Percentiles rank a stretch among this genome's conserved stretches.
Evolutionary conservation across 805 yeast species (phyloP).

Genomic region (Ogataea trehaloabstinens): DNA sequence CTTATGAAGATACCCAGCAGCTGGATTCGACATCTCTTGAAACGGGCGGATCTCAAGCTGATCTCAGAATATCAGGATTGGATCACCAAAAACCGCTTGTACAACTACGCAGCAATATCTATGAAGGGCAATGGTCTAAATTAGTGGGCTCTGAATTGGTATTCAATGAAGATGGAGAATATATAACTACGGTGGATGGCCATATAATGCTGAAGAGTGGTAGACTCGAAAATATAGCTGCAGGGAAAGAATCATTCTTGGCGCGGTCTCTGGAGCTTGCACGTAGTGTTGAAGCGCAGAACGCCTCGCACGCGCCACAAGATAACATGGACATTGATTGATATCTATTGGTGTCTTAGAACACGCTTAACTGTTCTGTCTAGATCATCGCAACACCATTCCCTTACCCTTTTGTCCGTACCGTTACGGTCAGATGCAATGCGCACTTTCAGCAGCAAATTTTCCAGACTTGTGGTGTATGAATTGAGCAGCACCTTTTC

Average conservation of each 20-base stretch:
- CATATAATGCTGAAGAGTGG: constrained; percentile 32
- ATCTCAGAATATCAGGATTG: constrained; percentile 53
- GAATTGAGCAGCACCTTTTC: constrained; percentile 27
- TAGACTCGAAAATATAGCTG: constrained; percentile 22
- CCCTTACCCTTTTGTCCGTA: constrained; percentile 52
- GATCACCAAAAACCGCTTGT: constrained; percentile 54
- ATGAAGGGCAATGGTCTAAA: constrained; percentile 73
- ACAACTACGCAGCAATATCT: constrained; percentile 56
- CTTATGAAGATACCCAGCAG: constrained; percentile 8
- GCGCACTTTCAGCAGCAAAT: constrained; percentile 44
- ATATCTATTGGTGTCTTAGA: constrained; percentile 5
- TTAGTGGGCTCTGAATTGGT: constrained; percentile 70
- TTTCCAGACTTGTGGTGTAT: constrained; percentile 41
- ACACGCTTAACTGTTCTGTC: constrained; percentile 45
- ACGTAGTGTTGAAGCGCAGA: constrained; percentile 8
- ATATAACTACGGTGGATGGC: constrained; percentile 29
- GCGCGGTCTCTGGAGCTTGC: constrained; percentile 25
- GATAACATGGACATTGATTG: constrained; percentile 10
- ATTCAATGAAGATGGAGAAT: constrained; percentile 36
- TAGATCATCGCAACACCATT: constrained; percentile 60
- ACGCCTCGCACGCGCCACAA: background rate
- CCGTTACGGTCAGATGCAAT: constrained; percentile 34
- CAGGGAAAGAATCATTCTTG: constrained; percentile 23
- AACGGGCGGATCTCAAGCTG: constrained; percentile 5
- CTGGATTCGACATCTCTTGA: constrained; percentile 5